Base-by-base conservation (phyloP, 768 basidiomycete genomes). In the Tulasnella sp. region DNA sequence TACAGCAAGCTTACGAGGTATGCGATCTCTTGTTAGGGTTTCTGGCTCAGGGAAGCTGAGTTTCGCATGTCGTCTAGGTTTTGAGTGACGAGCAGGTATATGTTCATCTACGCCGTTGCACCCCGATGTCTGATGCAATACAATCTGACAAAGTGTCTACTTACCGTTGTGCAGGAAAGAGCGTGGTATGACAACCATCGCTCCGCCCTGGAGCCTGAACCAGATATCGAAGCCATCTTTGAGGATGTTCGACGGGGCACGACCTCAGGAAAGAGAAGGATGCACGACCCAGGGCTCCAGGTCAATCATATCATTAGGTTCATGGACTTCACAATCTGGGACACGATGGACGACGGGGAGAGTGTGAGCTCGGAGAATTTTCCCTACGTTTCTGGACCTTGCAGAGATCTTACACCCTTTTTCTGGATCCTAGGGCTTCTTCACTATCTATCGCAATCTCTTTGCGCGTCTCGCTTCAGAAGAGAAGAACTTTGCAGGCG, bases 101-200 rank as follows among this genome's bases (percentile, higher is more conserved):
- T 63, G n/a, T 25, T 42, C 53, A 59, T 59, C 31, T 17, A 1
- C 38, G 30, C 17, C 55, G 22, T 45, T 27, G 11, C n/a, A n/a
- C n/a, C n/a, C n/a, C n/a, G n/a, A n/a, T n/a, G n/a, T n/a, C n/a
- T n/a, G n/a, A n/a, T n/a, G n/a, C n/a, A n/a, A n/a, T n/a, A n/a
- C n/a, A n/a, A n/a, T n/a, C n/a, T n/a, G n/a, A n/a, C n/a, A n/a
- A n/a, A n/a, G n/a, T n/a, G n/a, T n/a, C n/a, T n/a, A n/a, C n/a
- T n/a, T 27, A n/a, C 27, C 12, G 9, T 8, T 9, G 24, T 27
- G 27, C n/a, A 94, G 87, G 94, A 98, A 77, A 78, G 96, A 65
- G 92, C 96, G 45, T 99, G 92, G 89, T 99, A 99, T 70, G 96
- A 99, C 71, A 83, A 83, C 3, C 94, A 98, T 69, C 83, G 84